Evolutionary conservation across 1,284 basidiomycete species (phyloP).

Genomic region (Pseudozyma tsukubaensis): DNA sequence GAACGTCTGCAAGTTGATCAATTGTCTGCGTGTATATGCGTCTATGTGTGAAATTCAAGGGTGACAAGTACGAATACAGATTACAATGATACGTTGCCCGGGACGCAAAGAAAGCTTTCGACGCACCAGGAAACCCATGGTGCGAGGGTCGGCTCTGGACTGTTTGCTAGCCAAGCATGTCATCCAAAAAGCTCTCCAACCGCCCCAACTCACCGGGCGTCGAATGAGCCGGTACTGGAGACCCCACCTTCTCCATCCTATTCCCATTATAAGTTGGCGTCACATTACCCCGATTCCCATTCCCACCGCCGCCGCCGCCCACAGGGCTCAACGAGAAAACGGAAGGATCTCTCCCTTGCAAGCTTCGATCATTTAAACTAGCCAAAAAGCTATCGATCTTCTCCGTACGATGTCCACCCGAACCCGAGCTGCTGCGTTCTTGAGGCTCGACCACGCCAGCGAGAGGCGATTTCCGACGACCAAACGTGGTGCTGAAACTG

Average conservation of each 20-base stretch:
- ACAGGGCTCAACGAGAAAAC: slow-evolving; percentile 27
- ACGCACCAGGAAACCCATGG: too few relatives aligned
- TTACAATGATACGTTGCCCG: background rate
- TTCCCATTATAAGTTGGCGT: background rate
- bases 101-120: too few relatives aligned
- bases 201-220: slow-evolving; percentile 31
- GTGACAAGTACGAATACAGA: slow-evolving; percentile 1
- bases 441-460: background rate
- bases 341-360: slow-evolving; percentile 18
- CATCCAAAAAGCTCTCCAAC: slow-evolving; percentile 48
- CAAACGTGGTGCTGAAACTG: slow-evolving; percentile 51
- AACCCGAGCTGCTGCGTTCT: background rate
- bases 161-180: slow-evolving; percentile 46
- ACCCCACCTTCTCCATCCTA: background rate
- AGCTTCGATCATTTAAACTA: slow-evolving; percentile 40
- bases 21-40: background rate
- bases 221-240: slow-evolving; percentile 15
- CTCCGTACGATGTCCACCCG: slow-evolving; percentile 10
- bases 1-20: background rate
- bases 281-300: background rate
- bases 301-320: background rate
- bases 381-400: slow-evolving; percentile 49
- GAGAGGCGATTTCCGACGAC: slow-evolving; percentile 30
- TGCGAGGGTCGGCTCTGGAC: too few relatives aligned
- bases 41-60: background rate